Evolutionary conservation across 179 eudicot genomes (phyloP).

Genomic region (Beta macrorhiza): DNA sequence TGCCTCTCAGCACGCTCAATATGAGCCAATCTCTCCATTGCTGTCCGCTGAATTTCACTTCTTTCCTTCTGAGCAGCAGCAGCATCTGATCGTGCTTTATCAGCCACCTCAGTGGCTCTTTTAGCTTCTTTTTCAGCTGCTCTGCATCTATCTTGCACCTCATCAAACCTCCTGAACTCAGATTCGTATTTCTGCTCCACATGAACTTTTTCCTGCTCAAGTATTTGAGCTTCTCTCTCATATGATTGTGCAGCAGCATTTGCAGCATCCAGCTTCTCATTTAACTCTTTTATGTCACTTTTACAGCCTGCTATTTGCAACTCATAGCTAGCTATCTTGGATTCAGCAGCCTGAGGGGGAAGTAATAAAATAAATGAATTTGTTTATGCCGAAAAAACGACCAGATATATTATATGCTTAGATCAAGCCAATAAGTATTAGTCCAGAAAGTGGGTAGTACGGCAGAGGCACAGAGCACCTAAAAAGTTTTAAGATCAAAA

Average conservation of each 20-base stretch:
- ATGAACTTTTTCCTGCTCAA: slow-evolving; percentile 76
- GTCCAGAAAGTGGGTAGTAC: too few relatives aligned
- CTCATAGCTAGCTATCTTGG: slow-evolving; percentile 67
- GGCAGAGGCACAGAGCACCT: too few relatives aligned
- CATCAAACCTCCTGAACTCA: slow-evolving; percentile 72
- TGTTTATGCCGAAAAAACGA: not conserved
- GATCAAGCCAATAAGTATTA: not conserved
- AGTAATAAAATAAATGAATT: not conserved
- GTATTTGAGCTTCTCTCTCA: slow-evolving; percentile 70
- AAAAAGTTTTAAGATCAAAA: too few relatives aligned
- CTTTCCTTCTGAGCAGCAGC: slow-evolving; percentile 69
- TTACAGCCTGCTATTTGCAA: slow-evolving; percentile 50
- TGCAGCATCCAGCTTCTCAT: slow-evolving; percentile 60
- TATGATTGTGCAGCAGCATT: slow-evolving; percentile 60
- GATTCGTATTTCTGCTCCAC: slow-evolving; percentile 75
- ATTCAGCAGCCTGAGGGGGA: slow-evolving; percentile 70
- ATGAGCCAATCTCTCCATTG: slow-evolving; percentile 71
- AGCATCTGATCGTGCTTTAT: slow-evolving; percentile 76
- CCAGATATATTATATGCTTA: not conserved
- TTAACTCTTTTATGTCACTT: slow-evolving; percentile 55
- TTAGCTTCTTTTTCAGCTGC: slow-evolving; percentile 86
- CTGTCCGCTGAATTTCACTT: slow-evolving; percentile 54
- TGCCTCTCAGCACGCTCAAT: slow-evolving; percentile 82
- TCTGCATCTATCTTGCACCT: slow-evolving; percentile 75
- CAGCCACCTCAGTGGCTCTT: slow-evolving; percentile 79